Percentiles rank a stretch among this genome's conserved stretches.
These are phyloP conservation scores for Lachnellula arida DNA, from an alignment of 2,329 filamentous ascomycete species.

Conservation along the genomic window DNA sequence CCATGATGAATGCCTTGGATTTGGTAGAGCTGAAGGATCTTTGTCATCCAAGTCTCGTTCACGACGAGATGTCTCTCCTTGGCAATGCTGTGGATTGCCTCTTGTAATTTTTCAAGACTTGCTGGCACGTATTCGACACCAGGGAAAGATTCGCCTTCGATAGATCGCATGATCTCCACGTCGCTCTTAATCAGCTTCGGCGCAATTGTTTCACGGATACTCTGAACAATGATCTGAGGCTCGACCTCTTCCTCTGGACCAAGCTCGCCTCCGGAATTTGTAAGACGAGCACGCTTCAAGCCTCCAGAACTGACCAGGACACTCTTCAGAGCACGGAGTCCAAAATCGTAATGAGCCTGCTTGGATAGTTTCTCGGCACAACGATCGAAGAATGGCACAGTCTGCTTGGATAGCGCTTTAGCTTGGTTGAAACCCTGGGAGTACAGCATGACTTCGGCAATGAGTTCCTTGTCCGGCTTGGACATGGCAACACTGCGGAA, in stretches of 20 bases:
- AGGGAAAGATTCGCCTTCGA: conserved; percentile 84
- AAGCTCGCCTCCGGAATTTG: conserved; percentile 49
- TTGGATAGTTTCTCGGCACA: conserved; percentile 80
- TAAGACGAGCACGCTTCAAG: conserved; percentile 79
- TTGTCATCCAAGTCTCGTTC: conserved; percentile 95
- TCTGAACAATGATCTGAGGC: conserved; percentile 97
- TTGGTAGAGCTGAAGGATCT: conserved; percentile 93
- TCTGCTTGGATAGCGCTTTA: conserved; percentile 88
- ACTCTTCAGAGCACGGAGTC: conserved; percentile 94
- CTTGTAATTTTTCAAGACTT: conserved; percentile 72
- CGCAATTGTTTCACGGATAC: conserved; percentile 95
- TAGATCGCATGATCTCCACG: conserved; percentile 78
- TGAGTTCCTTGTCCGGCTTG: conserved; percentile 98
- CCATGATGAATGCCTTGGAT: conserved; percentile 97
- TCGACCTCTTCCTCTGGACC: conserved; percentile 73
- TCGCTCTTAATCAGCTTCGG: conserved; percentile 93
- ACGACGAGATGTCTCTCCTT: conserved; percentile 82
- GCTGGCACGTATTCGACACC: conserved; percentile 91
- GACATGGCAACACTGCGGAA: conserved; percentile 99
- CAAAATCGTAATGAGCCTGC: conserved; percentile 98
- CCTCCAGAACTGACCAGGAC: conserved; percentile 97
- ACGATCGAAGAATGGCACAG: conserved; percentile 96
- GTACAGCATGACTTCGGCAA: conserved; percentile 99
- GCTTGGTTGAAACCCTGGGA: conserved; percentile 98
- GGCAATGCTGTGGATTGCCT: conserved; percentile 78